Conservation (phyloP, 148 eudicot species). For the Silene latifolia region DNA sequence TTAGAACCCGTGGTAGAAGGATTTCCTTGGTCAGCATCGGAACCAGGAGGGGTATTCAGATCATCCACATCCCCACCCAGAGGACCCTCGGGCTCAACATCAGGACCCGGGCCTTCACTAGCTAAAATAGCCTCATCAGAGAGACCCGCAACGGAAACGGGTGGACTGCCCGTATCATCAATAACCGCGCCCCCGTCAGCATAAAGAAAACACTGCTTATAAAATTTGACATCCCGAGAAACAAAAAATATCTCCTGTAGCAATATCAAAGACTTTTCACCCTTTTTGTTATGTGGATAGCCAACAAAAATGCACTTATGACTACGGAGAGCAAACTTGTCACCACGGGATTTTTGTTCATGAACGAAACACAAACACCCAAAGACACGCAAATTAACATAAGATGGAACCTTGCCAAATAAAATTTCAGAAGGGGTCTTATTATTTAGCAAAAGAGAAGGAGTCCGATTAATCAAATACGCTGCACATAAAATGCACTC, state of each 20-base stretch:
- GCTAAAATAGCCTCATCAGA: no score
- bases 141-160: no score
- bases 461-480: constrained; percentile 9
- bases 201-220: not conserved
- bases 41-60: no score
- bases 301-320: constrained; percentile 2
- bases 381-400: not conserved
- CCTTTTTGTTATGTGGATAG: not conserved
- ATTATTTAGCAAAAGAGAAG: not conserved
- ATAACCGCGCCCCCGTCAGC: no score
- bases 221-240: not conserved
- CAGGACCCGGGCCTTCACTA: no score
- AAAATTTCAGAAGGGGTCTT: not conserved
- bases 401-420: not conserved
- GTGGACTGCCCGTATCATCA: no score
- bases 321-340: not conserved
- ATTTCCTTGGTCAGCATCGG: no score
- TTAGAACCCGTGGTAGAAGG: no score
- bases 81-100: no score
- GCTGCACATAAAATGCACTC: constrained; percentile 10
- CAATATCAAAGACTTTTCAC: not conserved
- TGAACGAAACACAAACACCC: constrained; percentile 3
- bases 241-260: not conserved
- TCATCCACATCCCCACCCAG: no score
- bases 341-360: not conserved